Evolutionary conservation across 305 asterid genomes (phyloP).

Genomic region (Fraxinus angustifolia): DNA sequence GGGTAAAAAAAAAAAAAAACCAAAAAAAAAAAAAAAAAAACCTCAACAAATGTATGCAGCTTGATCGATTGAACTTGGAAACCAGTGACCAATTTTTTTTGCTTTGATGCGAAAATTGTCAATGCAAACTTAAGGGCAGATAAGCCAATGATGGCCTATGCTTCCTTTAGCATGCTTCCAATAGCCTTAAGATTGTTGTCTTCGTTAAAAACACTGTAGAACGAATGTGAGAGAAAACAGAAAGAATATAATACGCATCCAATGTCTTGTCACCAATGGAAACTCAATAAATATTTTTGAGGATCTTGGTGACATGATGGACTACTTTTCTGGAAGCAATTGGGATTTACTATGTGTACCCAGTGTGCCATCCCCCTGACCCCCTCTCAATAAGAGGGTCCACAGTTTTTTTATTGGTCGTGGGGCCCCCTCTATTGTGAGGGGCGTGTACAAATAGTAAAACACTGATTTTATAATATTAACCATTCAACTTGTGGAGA

Average conservation of each 20-base stretch:
- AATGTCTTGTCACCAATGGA: background rate
- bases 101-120: slow-evolving; percentile 24
- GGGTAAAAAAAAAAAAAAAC: too few relatives aligned
- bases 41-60: background rate
- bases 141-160: slow-evolving; percentile 27
- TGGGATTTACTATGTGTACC: background rate
- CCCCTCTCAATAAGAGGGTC: too few relatives aligned
- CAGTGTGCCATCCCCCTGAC: too few relatives aligned
- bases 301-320: background rate
- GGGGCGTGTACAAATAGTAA: too few relatives aligned
- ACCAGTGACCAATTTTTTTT: slow-evolving; percentile 34
- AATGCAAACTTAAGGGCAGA: slow-evolving; percentile 22
- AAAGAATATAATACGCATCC: slow-evolving; percentile 11
- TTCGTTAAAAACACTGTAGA: background rate
- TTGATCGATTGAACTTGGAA: slow-evolving; percentile 20
- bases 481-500: background rate
- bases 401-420: too few relatives aligned
- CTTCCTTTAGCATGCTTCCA: slow-evolving; percentile 28
- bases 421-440: too few relatives aligned
- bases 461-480: background rate
- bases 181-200: background rate
- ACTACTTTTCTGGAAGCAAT: background rate
- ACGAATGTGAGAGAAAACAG: background rate
- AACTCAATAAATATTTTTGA: background rate
- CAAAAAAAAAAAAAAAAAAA: too few relatives aligned